These are phyloP conservation scores for Suhomyces prunicola DNA, from an alignment of 805 yeast genomes.

Conservation along the genomic window DNA sequence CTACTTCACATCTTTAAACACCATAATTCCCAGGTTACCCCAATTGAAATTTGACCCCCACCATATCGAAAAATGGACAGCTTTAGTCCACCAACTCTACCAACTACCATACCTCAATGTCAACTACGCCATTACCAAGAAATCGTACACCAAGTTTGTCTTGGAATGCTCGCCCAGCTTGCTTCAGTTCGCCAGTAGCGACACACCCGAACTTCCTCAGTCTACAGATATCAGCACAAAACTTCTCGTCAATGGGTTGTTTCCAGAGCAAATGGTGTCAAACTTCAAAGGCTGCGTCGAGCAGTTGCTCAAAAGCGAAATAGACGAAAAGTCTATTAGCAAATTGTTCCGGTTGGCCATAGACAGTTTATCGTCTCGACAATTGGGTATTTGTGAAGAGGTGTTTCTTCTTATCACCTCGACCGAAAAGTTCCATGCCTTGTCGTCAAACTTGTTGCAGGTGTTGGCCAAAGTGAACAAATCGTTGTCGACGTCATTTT, in stretches of 20 bases:
- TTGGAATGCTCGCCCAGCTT: conserved; percentile 13
- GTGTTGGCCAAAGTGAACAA: conserved; percentile 51
- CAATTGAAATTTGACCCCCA: background rate
- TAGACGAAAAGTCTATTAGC: conserved; percentile 12
- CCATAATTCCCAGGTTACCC: background rate
- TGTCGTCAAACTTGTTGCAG: conserved; percentile 43
- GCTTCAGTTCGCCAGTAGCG: background rate
- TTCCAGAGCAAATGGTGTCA: conserved; percentile 11
- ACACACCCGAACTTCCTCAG: background rate
- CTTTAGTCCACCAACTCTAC: conserved; percentile 19
- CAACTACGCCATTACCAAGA: conserved; percentile 27
- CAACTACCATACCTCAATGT: conserved; percentile 20
- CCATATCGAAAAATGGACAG: conserved; percentile 21
- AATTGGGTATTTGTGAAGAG: conserved; percentile 44
- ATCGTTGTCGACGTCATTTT: conserved; percentile 51
- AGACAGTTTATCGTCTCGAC: conserved; percentile 26
- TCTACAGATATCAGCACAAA: background rate
- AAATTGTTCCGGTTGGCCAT: conserved; percentile 26
- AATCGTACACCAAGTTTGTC: conserved; percentile 25
- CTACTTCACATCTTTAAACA: conserved; percentile 10
- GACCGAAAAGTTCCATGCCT: conserved; percentile 27
- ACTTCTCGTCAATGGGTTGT: conserved; percentile 10
- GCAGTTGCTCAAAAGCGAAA: conserved; percentile 20
- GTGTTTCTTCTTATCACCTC: conserved; percentile 42
- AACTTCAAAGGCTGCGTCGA: conserved; percentile 28